Evolutionary conservation across 2,329 filamentous ascomycete genomes (phyloP), one percentile per base, ranked within the genome.

Genomic region (Epichloe sp.): DNA sequence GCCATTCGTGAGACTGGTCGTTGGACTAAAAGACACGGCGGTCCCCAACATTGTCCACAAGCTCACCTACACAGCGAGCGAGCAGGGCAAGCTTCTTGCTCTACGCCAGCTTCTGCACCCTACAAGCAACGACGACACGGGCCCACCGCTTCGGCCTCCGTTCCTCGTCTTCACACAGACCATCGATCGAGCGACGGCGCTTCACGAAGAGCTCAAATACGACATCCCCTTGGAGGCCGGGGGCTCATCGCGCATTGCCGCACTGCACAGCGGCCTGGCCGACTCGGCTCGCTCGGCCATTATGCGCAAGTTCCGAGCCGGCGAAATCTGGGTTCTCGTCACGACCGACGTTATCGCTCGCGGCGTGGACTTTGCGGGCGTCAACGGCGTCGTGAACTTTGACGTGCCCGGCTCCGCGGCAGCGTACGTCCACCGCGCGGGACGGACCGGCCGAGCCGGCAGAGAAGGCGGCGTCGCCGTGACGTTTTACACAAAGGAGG

Each of bases 111-210:
- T 98, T 34, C 75, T 97, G 1, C 89, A 88, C 58, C 90, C 91
- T 0, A 78, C 78, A 6, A 74, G 81, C 1, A 70, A 72, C 11
- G 65, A 68, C 53, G 69, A 72, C 56, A 75, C 81, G 0, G 76
- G 78, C 10, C 75, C 80, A 31, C 72, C 74, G 6, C 73, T 97
- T 44, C 82, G 87, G 1, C 88, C 93, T 0, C 93, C 93, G 0
- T 95, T 96, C 69, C 76, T 98, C 5, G 85, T 98, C 54, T 98
- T 98, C 67, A 93, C 91, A 0, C 93, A 98, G 69, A 96, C 91
- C 1, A 95, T 98, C 52, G 85, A 90, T 49, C 82, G 93, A 59
- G 93, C 93, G 1, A 80, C 85, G 35, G 89, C 93, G 5, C 77
- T 98, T 2, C 83, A 95, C 64, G 83, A 86, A 36, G 93, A 98